Conservation (phyloP, 305 asterid genomes). For the Fraxinus ornus region DNA sequence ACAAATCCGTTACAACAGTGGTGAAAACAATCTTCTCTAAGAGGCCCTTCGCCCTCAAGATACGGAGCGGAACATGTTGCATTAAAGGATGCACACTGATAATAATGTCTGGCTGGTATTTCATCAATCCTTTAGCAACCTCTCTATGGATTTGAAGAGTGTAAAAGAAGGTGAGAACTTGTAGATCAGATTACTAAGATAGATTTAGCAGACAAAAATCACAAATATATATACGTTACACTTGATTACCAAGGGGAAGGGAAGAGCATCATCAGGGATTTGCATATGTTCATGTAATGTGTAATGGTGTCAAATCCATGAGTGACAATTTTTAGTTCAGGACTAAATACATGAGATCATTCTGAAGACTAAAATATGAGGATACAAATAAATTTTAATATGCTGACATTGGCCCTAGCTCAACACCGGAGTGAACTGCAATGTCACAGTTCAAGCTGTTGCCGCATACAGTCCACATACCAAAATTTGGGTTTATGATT, state of each 20-base stretch:
- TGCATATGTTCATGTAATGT: background rate
- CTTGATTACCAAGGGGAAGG: background rate
- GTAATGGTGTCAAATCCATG: background rate
- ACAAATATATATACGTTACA: background rate
- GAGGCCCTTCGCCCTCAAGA: slow-evolving; percentile 84
- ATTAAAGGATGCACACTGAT: slow-evolving; percentile 96
- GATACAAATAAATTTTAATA: background rate
- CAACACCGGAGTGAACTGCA: background rate
- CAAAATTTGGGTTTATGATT: background rate
- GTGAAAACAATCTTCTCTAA: slow-evolving; percentile 89
- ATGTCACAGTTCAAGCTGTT: background rate
- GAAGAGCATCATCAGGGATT: background rate
- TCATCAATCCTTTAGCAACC: slow-evolving; percentile 94
- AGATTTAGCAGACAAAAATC: background rate
- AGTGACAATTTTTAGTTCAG: background rate
- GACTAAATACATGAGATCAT: background rate
- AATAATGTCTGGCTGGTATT: slow-evolving; percentile 90
- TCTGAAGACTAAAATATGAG: background rate
- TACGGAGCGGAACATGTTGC: slow-evolving; percentile 97
- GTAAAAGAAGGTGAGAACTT: slow-evolving; percentile 16
- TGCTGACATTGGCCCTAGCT: background rate
- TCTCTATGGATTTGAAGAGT: slow-evolving; percentile 48
- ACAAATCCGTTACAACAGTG: slow-evolving; percentile 84
- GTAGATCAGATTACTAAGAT: background rate
- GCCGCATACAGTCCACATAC: background rate